Percentiles rank a stretch among this genome's conserved stretches.
Evolutionary conservation across 176 grass and related monocot species (phyloP).

Genomic region (Triticum urartu): DNA sequence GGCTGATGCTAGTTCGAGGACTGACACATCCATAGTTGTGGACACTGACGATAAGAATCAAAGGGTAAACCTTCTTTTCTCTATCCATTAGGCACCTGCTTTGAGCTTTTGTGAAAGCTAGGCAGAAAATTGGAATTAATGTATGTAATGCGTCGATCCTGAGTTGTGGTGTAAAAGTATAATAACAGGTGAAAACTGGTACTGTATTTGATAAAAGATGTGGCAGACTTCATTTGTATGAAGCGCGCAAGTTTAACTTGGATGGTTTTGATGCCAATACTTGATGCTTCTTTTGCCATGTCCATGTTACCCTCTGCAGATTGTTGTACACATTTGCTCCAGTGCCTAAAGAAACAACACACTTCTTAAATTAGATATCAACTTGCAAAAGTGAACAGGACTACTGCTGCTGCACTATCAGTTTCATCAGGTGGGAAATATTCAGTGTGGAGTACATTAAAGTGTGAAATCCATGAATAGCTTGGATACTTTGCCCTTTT

Average conservation of each 20-base stretch:
- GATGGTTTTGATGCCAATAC: not conserved
- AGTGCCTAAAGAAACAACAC: not conserved
- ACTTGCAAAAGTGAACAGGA: slow-evolving; percentile 12
- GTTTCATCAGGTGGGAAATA: slow-evolving; percentile 25
- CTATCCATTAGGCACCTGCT: not conserved
- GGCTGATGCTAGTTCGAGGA: slow-evolving; percentile 66
- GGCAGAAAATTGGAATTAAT: not conserved
- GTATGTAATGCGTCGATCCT: not conserved
- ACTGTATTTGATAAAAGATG: not conserved
- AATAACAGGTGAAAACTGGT: slow-evolving; percentile 7
- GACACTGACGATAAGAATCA: slow-evolving; percentile 63
- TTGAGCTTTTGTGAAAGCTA: not conserved
- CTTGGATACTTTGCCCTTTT: not conserved
- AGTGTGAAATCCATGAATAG: not conserved
- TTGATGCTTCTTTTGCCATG: slow-evolving; percentile 20
- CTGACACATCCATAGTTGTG: slow-evolving; percentile 55
- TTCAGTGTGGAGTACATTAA: slow-evolving; percentile 10
- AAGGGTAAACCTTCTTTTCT: slow-evolving; percentile 38
- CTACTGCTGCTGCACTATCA: slow-evolving; percentile 4
- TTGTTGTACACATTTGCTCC: slow-evolving; percentile 21
- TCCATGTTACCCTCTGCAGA: slow-evolving; percentile 13
- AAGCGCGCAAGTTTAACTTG: not conserved
- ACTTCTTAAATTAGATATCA: not conserved
- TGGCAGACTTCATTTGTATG: not conserved
- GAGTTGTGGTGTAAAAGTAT: not conserved